These are phyloP conservation scores for Heteromeles arbutifolia DNA, from an alignment of 306 rosid species.

Conservation along the genomic window DNA sequence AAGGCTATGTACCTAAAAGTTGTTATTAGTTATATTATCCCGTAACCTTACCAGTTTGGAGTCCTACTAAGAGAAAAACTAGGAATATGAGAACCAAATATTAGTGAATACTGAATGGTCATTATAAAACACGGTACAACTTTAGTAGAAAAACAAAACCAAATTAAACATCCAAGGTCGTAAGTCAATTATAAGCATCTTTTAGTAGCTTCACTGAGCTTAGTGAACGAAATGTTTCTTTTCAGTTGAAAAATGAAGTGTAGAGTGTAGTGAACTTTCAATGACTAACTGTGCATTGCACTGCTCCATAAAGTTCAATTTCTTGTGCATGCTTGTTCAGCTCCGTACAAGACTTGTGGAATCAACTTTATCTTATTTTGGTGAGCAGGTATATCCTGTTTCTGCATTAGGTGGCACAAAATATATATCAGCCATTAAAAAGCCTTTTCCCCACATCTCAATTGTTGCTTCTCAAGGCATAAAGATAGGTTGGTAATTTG, in stretches of 20 bases:
- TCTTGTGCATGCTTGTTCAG: neutral
- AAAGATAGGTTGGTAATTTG: conserved; percentile 45
- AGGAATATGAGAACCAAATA: too few relatives aligned
- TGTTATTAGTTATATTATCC: too few relatives aligned
- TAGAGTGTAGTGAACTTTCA: neutral
- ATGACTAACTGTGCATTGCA: neutral
- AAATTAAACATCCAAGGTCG: too few relatives aligned
- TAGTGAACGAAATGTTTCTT: too few relatives aligned
- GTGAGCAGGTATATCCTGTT: conserved; percentile 74
- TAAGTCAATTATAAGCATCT: too few relatives aligned
- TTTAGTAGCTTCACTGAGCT: too few relatives aligned
- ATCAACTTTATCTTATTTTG: conserved; percentile 17
- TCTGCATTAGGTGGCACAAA: conserved; percentile 76
- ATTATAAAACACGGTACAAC: too few relatives aligned
- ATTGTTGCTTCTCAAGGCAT: conserved; percentile 96
- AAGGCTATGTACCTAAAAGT: too few relatives aligned
- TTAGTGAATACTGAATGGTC: too few relatives aligned
- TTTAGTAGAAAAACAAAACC: too few relatives aligned
- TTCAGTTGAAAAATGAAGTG: neutral
- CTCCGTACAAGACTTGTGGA: neutral
- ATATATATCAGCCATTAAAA: conserved; percentile 74
- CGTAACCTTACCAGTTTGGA: too few relatives aligned
- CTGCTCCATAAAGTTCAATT: neutral
- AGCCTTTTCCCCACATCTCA: conserved; percentile 67
- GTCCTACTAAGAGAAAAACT: neutral